Conservation (phyloP, 2,329 filamentous ascomycete genomes). For the Rasamsonia emersonii region DNA sequence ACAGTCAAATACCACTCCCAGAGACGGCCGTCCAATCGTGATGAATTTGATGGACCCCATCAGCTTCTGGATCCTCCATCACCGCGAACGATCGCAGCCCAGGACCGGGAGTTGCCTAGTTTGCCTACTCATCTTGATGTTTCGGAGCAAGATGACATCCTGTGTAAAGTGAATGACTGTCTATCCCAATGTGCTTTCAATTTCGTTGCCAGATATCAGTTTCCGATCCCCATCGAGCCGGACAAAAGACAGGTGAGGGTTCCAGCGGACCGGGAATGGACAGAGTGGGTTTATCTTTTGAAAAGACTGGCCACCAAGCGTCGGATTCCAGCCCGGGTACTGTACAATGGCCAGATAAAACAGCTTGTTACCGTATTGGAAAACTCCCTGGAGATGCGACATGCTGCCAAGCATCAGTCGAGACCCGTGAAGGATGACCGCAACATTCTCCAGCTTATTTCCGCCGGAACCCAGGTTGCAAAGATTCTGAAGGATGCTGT, state of each 20-base stretch:
- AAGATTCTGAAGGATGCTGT: constrained; percentile 78
- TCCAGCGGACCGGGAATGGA: constrained; percentile 76
- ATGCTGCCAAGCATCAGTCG: constrained; percentile 74
- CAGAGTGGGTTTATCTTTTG: constrained; percentile 81
- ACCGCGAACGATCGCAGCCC: constrained; percentile 61
- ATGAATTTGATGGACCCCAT: constrained; percentile 83
- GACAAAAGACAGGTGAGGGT: constrained; percentile 71
- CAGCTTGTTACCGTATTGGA: constrained; percentile 82
- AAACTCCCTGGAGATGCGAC: constrained; percentile 80
- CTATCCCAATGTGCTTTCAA: constrained; percentile 80
- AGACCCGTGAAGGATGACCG: constrained; percentile 79
- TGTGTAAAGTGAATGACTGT: constrained; percentile 73
- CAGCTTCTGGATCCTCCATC: constrained; percentile 69
- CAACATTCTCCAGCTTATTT: constrained; percentile 80
- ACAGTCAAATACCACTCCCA: constrained; percentile 39
- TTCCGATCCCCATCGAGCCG: constrained; percentile 74
- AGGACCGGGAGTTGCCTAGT: constrained; percentile 72
- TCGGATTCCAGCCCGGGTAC: constrained; percentile 70
- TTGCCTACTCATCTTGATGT: constrained; percentile 74
- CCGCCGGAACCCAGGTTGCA: constrained; percentile 76
- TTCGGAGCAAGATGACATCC: constrained; percentile 74
- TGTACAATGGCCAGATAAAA: constrained; percentile 87
- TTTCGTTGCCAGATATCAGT: constrained; percentile 85
- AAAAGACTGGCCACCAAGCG: constrained; percentile 80
- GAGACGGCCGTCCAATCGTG: constrained; percentile 67